Evolutionary conservation across 805 yeast species (phyloP).

Genomic region (Ogataea chonburiensis): DNA sequence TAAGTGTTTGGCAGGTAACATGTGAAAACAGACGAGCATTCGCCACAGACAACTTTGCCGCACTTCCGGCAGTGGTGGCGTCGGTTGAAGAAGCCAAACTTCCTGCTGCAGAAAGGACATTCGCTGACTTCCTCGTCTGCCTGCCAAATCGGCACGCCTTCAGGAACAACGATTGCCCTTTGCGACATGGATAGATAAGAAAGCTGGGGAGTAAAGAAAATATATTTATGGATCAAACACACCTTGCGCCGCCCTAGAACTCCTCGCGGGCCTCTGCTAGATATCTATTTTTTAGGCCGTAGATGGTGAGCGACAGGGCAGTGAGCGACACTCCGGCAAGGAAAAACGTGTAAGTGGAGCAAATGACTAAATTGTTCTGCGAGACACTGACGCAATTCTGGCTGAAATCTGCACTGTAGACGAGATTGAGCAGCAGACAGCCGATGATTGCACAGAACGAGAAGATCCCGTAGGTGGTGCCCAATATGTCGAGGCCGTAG

Average conservation of each 20-base stretch:
- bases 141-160: constrained; percentile 62
- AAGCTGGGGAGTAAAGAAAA: background rate
- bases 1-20: constrained; percentile 58
- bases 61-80: constrained; percentile 84
- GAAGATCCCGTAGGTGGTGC: constrained; percentile 90
- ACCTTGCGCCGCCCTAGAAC: constrained; percentile 20
- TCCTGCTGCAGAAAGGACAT: constrained; percentile 55
- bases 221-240: constrained; percentile 1
- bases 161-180: constrained; percentile 11
- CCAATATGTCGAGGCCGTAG: constrained; percentile 88
- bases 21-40: constrained; percentile 55
- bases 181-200: constrained; percentile 8
- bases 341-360: constrained; percentile 35
- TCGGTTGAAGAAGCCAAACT: constrained; percentile 61
- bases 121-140: constrained; percentile 51
- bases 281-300: constrained; percentile 24
- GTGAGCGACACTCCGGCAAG: constrained; percentile 28
- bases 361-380: constrained; percentile 29
- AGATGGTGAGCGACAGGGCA: constrained; percentile 25
- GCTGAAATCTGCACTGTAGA: constrained; percentile 70
- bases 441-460: constrained; percentile 67
- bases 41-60: constrained; percentile 74
- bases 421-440: constrained; percentile 47
- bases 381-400: constrained; percentile 29
- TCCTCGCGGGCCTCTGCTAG: constrained; percentile 27